Percentiles rank a stretch among this genome's conserved stretches.
Conservation (phyloP, 345 rosid species). For the Laguncularia racemosa region DNA sequence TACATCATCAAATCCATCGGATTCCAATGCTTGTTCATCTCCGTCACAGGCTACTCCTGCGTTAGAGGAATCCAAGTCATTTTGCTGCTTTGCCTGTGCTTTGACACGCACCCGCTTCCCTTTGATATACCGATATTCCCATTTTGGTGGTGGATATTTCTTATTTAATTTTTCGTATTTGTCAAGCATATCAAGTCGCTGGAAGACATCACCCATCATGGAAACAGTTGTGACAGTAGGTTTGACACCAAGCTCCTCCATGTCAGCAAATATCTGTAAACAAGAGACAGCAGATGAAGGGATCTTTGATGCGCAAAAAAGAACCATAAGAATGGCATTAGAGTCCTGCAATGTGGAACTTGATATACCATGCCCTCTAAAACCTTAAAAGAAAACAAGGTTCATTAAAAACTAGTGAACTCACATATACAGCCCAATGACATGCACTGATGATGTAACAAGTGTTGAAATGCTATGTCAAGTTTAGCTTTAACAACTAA, state of each 20-base stretch:
- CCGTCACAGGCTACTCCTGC: background rate
- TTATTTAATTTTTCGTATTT: slow-evolving; percentile 51
- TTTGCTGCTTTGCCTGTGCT: slow-evolving; percentile 40
- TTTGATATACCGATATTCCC: slow-evolving; percentile 69
- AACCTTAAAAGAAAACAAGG: too few relatives aligned
- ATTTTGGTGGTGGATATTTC: slow-evolving; percentile 81
- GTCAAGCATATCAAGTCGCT: slow-evolving; percentile 60
- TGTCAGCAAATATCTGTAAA: slow-evolving; percentile 85
- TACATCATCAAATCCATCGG: background rate
- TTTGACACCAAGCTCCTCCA: slow-evolving; percentile 89
- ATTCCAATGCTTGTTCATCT: background rate
- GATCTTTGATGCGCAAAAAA: background rate
- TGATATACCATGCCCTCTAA: too few relatives aligned
- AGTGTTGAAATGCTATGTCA: too few relatives aligned
- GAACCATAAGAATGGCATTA: too few relatives aligned
- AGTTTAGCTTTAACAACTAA: too few relatives aligned
- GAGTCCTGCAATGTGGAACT: too few relatives aligned
- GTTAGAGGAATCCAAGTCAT: slow-evolving; percentile 12
- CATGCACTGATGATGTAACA: too few relatives aligned
- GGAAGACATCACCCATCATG: slow-evolving; percentile 72
- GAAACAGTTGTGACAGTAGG: slow-evolving; percentile 51
- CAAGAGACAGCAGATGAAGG: slow-evolving; percentile 1
- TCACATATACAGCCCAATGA: too few relatives aligned
- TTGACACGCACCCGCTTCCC: slow-evolving; percentile 86
- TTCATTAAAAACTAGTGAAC: too few relatives aligned